A percentile compares a stretch with the other conserved stretches of the same genome.
phyloP scores from a whole-genome alignment of 75 land plant species.

The Gnetum montanum region DNA sequence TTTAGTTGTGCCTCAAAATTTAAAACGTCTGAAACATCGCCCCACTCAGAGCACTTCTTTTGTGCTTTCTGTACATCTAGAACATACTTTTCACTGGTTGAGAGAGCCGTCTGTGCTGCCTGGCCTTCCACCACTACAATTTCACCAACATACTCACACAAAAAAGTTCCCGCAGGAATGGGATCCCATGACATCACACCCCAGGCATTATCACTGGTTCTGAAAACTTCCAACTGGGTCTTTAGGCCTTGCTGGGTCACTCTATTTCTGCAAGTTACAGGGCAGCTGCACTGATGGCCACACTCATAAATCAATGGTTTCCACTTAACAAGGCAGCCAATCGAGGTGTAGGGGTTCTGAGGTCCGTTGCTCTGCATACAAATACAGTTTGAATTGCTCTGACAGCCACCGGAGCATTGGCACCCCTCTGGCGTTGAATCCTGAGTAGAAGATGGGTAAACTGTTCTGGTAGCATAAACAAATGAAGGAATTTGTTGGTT shows the following conservation, averaged over 20 bases:
- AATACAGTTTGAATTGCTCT: conserved; percentile 14
- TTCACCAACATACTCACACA: conserved; percentile 70
- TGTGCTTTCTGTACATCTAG: conserved; percentile 27
- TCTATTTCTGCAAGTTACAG: conserved; percentile 35
- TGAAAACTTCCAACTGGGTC: conserved; percentile 57
- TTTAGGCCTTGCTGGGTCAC: conserved; percentile 38
- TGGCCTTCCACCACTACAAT: conserved; percentile 15
- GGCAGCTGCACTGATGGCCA: conserved; percentile 33
- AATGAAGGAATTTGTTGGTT: conserved; percentile 55
- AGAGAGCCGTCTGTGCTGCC: conserved; percentile 4
- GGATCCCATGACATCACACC: conserved; percentile 61
- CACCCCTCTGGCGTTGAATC: conserved; percentile 24
- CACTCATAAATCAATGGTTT: conserved; percentile 52
- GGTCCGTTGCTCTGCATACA: conserved; percentile 41
- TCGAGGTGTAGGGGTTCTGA: conserved; percentile 28
- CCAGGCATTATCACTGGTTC: conserved; percentile 61
- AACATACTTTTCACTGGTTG: conserved; percentile 30
- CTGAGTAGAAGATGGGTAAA: conserved; percentile 14
- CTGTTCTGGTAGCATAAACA: conserved; percentile 22
- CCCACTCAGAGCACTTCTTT: conserved; percentile 49
- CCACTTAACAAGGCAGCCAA: conserved; percentile 31
- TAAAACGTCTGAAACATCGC: conserved; percentile 38
- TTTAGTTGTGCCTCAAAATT: conserved; percentile 11
- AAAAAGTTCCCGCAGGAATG: conserved; percentile 55
- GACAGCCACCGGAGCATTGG: conserved; percentile 28